A percentile compares a stretch with the other conserved stretches of the same genome.
These are phyloP conservation scores for Cytospora schulzeri DNA, from an alignment of 2,329 filamentous ascomycete species.

Conservation along the genomic window DNA sequence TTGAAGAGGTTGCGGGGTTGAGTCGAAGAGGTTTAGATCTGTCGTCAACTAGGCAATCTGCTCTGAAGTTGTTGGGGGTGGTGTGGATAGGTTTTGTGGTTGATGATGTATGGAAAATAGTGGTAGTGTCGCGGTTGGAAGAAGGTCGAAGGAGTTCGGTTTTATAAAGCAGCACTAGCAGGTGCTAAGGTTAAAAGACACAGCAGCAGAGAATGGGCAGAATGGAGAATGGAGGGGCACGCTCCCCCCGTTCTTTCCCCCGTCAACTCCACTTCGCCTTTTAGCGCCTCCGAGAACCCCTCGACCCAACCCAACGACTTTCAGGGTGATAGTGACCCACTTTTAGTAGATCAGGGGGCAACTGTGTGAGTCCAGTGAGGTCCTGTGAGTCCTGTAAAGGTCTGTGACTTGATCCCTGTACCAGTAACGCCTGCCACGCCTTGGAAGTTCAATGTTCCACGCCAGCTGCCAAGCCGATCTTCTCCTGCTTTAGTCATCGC, in stretches of 20 bases:
- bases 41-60: slow-evolving; percentile 20
- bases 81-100: slow-evolving; percentile 24
- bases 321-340: neutral
- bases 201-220: slow-evolving; percentile 11
- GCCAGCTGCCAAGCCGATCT: neutral
- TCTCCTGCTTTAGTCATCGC: neutral
- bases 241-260: neutral
- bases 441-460: neutral
- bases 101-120: slow-evolving; percentile 11
- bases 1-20: slow-evolving; percentile 29
- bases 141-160: slow-evolving; percentile 4
- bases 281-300: slow-evolving; percentile 5
- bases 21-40: slow-evolving; percentile 16
- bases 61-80: slow-evolving; percentile 11
- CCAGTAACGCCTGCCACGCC: neutral
- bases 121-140: slow-evolving; percentile 14
- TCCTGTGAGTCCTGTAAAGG: no score
- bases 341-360: neutral
- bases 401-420: neutral
- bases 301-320: neutral
- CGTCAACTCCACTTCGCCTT: neutral
- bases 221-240: slow-evolving; percentile 18
- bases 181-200: slow-evolving; percentile 14
- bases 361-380: neutral
- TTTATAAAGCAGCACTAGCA: neutral